Evolutionary conservation across 2,329 filamentous ascomycete genomes (phyloP), one percentile per base, ranked within the genome.

Genomic region (Epichloe baconii): DNA sequence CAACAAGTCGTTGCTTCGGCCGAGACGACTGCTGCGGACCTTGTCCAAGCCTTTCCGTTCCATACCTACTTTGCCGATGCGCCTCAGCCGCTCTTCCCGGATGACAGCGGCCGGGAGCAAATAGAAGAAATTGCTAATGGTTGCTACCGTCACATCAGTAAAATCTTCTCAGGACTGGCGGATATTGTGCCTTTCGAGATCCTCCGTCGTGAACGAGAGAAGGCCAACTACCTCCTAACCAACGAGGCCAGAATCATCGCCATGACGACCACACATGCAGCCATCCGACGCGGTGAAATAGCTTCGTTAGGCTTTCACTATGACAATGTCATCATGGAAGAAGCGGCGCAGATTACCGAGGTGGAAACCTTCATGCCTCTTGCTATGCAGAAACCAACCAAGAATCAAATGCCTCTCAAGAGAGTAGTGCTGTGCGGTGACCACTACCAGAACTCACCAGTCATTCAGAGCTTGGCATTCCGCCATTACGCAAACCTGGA

Each of bases 201-300:
- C 48, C 71, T 98, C 51, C 82, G 89, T 48, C 84, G 85, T 51
- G 86, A 90, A 56, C 83, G 86, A 37, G 93, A 98, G 65, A 96
- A 94, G 70, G 86, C 90, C 48, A 97, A 97, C 66, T 98, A 98
- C 62, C 80, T 98, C 5, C 78, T 98, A 36, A 85, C 89, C 5
- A 96, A 89, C 61, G 91, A 97, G 68, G 94, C 94, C n/a, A 84
- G 93, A 37, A 93, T 98, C 55, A 85, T 98, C 57, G 94, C 93
- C 52, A 98, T 98, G 94, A 98, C 93, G 17, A 94, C 90, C 4
- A 98, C 94, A 0, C 93, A 98, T 66, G 94, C 93, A 4, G 93
- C 93, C 1, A 98, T 98, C 78, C 82, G 89, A 54, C 78, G 91
- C 55, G 82, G 88, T 56, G 91, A 97, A 61, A 97, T 98, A 59